These are phyloP conservation scores for Candida neerlandica DNA, from an alignment of 1,139 yeast species.

Conservation along the genomic window DNA sequence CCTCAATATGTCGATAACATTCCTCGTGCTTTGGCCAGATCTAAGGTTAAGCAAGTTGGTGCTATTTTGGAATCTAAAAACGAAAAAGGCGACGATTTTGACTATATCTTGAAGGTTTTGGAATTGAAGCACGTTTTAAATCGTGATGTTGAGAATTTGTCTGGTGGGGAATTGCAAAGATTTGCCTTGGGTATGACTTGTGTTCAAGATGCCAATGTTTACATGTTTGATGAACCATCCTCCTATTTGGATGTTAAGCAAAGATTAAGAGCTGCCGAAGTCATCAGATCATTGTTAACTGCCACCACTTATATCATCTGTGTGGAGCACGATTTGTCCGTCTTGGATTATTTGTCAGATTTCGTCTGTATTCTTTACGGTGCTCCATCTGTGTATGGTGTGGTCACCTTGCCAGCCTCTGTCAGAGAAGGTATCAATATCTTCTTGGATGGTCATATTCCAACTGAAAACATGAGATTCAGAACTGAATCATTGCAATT, in stretches of 20 bases:
- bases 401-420: constrained; percentile 91
- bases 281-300: constrained; percentile 79
- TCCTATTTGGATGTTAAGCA: constrained; percentile 98
- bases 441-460: constrained; percentile 96
- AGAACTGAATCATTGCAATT: constrained; percentile 94
- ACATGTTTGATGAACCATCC: constrained; percentile 99
- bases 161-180: constrained; percentile 99
- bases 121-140: constrained; percentile 74
- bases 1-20: constrained; percentile 98
- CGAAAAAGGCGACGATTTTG: constrained; percentile 64
- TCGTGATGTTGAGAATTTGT: constrained; percentile 85
- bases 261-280: constrained; percentile 95
- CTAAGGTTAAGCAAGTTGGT: constrained; percentile 86
- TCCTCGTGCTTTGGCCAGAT: constrained; percentile 88
- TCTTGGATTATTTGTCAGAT: constrained; percentile 93
- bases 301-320: constrained; percentile 85
- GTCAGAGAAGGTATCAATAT: constrained; percentile 99
- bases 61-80: constrained; percentile 74
- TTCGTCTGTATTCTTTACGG: constrained; percentile 95
- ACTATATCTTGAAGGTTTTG: constrained; percentile 64
- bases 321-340: constrained; percentile 98
- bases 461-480: constrained; percentile 94
- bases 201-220: constrained; percentile 91
- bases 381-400: constrained; percentile 98
- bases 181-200: constrained; percentile 98